Conservation (phyloP, 805 yeast genomes). For the Starmerella etchellsii region DNA sequence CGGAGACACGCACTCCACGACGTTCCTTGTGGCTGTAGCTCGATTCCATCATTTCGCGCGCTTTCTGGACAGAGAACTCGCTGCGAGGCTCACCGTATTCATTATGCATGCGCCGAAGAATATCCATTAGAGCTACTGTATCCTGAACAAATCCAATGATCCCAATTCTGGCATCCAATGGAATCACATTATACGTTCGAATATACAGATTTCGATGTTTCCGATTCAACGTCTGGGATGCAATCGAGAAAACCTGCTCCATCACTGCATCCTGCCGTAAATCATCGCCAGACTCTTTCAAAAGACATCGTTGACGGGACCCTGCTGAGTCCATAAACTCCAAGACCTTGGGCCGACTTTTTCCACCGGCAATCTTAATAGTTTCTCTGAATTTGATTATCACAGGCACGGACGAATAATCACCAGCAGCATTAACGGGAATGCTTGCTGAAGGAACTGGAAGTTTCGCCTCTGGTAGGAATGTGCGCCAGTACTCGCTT, state of each 20-base stretch:
- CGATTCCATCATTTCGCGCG: slow-evolving; percentile 35
- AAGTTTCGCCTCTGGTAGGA: slow-evolving; percentile 34
- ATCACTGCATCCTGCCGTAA: slow-evolving; percentile 90
- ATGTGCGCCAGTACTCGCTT: slow-evolving; percentile 47
- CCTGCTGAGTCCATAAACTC: slow-evolving; percentile 49
- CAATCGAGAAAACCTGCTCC: slow-evolving; percentile 92
- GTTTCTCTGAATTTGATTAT: slow-evolving; percentile 36
- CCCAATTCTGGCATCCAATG: slow-evolving; percentile 79
- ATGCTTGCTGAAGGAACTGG: slow-evolving; percentile 58
- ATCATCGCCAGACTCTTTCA: slow-evolving; percentile 76
- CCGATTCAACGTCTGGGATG: slow-evolving; percentile 38
- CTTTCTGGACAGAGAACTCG: slow-evolving; percentile 27
- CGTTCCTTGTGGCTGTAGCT: slow-evolving; percentile 31
- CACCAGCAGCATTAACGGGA: slow-evolving; percentile 32
- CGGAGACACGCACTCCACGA: slow-evolving; percentile 20
- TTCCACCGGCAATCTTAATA: slow-evolving; percentile 66
- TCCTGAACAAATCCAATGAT: slow-evolving; percentile 78
- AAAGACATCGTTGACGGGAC: slow-evolving; percentile 39
- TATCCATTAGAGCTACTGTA: slow-evolving; percentile 57
- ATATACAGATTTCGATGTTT: slow-evolving; percentile 29
- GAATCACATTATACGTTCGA: slow-evolving; percentile 79
- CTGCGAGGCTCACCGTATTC: slow-evolving; percentile 31
- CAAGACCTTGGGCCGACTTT: slow-evolving; percentile 77
- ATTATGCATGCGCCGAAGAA: slow-evolving; percentile 58
- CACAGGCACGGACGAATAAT: slow-evolving; percentile 37